Evolutionary conservation across 176 grass and related monocot species (phyloP).

Genomic region (Triticum aestivum): IWGSC_CS_RefSeq_v2.1 NC_057799.1:167088904-167089403

Average conservation of each 20-base stretch:
- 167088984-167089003: not conserved
- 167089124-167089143: constrained; percentile 11
- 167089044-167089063: not conserved
- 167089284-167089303: not conserved
- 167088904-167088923: constrained; percentile 37
- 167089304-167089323: not conserved
- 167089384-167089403: not conserved
- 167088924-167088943: constrained; percentile 40
- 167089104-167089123: constrained; percentile 14
- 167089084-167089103: not conserved
- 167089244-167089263: not conserved
- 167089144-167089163: constrained; percentile 36
- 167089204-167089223: not conserved
- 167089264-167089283: not conserved
- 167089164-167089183: constrained; percentile 5
- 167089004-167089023: not conserved
- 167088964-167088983: not conserved
- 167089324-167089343: not conserved
- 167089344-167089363: not conserved
- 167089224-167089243: constrained; percentile 37
- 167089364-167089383: not conserved
- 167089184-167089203: constrained; percentile 16
- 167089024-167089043: constrained; percentile 29
- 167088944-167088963: not conserved
- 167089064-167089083: not conserved